Conservation (phyloP, 202 grass and related monocot genomes). For the Setaria viridis region DNA sequence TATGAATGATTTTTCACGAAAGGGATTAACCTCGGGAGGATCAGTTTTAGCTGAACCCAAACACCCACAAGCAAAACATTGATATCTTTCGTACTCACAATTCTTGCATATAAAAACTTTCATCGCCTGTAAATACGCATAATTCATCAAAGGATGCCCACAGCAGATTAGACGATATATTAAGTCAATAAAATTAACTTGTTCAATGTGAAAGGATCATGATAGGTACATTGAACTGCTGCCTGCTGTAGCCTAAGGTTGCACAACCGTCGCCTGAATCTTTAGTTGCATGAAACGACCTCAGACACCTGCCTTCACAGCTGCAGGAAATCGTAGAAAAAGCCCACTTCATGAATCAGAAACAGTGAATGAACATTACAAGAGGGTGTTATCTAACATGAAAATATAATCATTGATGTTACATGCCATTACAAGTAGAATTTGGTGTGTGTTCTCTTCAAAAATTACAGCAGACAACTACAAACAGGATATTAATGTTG, state of each 20-base stretch:
- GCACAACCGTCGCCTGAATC: slow-evolving; percentile 56
- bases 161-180: slow-evolving; percentile 7
- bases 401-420: not conserved
- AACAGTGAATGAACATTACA: slow-evolving; percentile 5
- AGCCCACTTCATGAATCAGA: not conserved
- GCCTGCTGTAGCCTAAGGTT: slow-evolving; percentile 67
- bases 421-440: not conserved
- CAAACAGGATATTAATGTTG: not conserved
- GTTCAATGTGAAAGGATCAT: slow-evolving; percentile 9
- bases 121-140: slow-evolving; percentile 57
- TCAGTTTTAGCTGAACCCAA: slow-evolving; percentile 67
- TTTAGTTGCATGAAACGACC: slow-evolving; percentile 80
- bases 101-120: slow-evolving; percentile 73
- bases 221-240: slow-evolving; percentile 70
- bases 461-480: slow-evolving; percentile 3
- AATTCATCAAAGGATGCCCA: slow-evolving; percentile 24
- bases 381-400: not conserved
- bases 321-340: slow-evolving; percentile 51
- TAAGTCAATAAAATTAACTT: slow-evolving; percentile 36
- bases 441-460: not conserved
- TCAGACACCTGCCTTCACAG: slow-evolving; percentile 84
- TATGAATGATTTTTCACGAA: slow-evolving; percentile 25
- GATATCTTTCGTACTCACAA: slow-evolving; percentile 67
- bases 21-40: slow-evolving; percentile 57
- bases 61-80: slow-evolving; percentile 83